These are phyloP conservation scores for Fomitiporia mediterranea DNA, from an alignment of 1,284 basidiomycete species.

Conservation along the genomic window DNA sequence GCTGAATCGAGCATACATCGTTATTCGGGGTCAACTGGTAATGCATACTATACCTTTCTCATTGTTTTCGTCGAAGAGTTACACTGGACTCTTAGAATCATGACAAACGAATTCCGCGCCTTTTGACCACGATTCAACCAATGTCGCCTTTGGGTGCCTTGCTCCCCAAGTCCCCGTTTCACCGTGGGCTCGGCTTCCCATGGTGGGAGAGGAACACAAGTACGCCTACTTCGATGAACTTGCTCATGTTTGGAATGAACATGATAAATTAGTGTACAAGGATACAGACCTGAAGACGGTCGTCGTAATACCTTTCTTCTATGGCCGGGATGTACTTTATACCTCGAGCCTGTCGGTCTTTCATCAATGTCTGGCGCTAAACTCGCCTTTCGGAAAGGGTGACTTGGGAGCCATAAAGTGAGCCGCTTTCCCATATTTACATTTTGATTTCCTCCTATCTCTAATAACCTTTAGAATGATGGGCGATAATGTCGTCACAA, in stretches of 20 bases:
- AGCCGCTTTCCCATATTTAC: not conserved
- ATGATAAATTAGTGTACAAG: slow-evolving; percentile 2
- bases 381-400: not conserved
- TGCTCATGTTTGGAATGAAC: not conserved
- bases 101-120: not conserved
- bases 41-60: no score
- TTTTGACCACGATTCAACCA: not conserved
- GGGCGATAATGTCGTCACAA: slow-evolving; percentile 30
- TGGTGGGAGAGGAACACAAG: not conserved
- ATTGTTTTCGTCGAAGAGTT: no score
- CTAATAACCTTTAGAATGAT: slow-evolving; percentile 22
- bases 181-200: not conserved
- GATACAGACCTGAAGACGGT: slow-evolving; percentile 7
- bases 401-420: not conserved
- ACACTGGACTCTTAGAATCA: not conserved
- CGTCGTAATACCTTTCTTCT: not conserved
- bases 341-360: not conserved
- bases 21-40: no score
- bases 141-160: not conserved
- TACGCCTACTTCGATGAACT: not conserved
- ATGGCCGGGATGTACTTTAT: not conserved
- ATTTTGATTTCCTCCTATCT: no score
- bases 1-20: no score
- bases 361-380: not conserved
- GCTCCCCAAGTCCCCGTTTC: not conserved